These are phyloP conservation scores for Suhomyces faveliae DNA, from an alignment of 805 yeast genomes.

Conservation along the genomic window DNA sequence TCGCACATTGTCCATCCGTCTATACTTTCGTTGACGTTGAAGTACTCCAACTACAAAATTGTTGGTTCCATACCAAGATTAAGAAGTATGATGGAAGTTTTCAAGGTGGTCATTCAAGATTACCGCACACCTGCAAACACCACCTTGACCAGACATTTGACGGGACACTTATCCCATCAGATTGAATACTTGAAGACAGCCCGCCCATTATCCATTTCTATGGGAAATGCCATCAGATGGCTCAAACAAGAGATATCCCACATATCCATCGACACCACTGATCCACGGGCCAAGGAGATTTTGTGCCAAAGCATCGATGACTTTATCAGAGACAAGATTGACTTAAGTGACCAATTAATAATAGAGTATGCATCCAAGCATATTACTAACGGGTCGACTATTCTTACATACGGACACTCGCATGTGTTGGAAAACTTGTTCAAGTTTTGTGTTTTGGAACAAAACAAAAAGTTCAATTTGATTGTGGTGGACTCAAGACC, in stretches of 20 bases:
- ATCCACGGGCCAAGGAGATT: constrained; percentile 62
- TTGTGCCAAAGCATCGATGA: constrained; percentile 70
- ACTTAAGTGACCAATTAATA: constrained; percentile 76
- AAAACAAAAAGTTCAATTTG: constrained; percentile 67
- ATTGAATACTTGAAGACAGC: constrained; percentile 89
- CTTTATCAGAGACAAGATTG: constrained; percentile 81
- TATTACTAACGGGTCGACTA: constrained; percentile 71
- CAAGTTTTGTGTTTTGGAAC: constrained; percentile 58
- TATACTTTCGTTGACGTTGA: constrained; percentile 71
- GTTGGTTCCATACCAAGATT: constrained; percentile 91
- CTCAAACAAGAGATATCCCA: constrained; percentile 88
- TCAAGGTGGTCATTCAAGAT: constrained; percentile 73
- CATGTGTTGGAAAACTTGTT: constrained; percentile 77
- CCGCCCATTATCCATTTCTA: constrained; percentile 85
- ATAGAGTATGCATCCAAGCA: constrained; percentile 77
- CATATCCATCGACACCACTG: constrained; percentile 70
- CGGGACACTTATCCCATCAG: constrained; percentile 85
- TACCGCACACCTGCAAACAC: constrained; percentile 85
- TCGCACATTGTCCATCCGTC: constrained; percentile 83
- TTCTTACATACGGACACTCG: constrained; percentile 86
- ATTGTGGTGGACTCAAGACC: constrained; percentile 93
- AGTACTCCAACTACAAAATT: constrained; percentile 77
- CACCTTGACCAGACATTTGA: constrained; percentile 81
- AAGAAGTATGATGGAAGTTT: constrained; percentile 78
- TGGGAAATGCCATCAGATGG: constrained; percentile 99